A percentile compares a stretch with the other conserved stretches of the same genome.
These are phyloP conservation scores for Fusarium poae DNA, from an alignment of 2,329 filamentous ascomycete species.

Conservation along the genomic window DNA sequence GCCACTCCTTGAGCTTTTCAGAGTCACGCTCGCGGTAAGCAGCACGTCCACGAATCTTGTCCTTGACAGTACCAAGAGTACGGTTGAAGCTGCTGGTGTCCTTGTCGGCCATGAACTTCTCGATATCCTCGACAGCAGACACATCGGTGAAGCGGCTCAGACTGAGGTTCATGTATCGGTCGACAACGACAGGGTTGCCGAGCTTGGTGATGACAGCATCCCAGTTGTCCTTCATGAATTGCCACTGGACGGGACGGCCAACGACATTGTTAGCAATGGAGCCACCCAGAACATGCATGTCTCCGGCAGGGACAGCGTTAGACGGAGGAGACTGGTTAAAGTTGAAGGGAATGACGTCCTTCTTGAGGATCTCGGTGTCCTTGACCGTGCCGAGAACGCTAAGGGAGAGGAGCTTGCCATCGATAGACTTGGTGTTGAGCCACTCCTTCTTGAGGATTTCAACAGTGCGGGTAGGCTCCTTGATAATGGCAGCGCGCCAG, in stretches of 20 bases:
- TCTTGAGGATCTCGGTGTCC: constrained; percentile 74
- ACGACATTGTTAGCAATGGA: constrained; percentile 79
- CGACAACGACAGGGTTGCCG: constrained; percentile 86
- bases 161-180: constrained; percentile 85
- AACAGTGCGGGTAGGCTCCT: constrained; percentile 76
- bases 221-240: constrained; percentile 89
- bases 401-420: constrained; percentile 90
- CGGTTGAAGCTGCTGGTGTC: constrained; percentile 89
- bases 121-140: constrained; percentile 79
- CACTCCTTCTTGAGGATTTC: constrained; percentile 87
- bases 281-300: constrained; percentile 85
- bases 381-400: constrained; percentile 80
- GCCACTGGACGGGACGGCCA: constrained; percentile 83
- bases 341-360: constrained; percentile 80
- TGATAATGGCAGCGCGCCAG: constrained; percentile 81
- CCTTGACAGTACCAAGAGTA: constrained; percentile 85
- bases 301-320: constrained; percentile 82
- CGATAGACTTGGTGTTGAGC: constrained; percentile 83
- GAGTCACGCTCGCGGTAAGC: constrained; percentile 85
- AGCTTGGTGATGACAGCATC: constrained; percentile 77
- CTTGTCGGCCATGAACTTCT: constrained; percentile 86
- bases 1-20: constrained; percentile 81
- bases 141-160: constrained; percentile 83
- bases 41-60: constrained; percentile 86
- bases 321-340: constrained; percentile 72